These are phyloP conservation scores for Nakazawaea ernobii DNA, from an alignment of 805 yeast species.

Conservation along the genomic window DNA sequence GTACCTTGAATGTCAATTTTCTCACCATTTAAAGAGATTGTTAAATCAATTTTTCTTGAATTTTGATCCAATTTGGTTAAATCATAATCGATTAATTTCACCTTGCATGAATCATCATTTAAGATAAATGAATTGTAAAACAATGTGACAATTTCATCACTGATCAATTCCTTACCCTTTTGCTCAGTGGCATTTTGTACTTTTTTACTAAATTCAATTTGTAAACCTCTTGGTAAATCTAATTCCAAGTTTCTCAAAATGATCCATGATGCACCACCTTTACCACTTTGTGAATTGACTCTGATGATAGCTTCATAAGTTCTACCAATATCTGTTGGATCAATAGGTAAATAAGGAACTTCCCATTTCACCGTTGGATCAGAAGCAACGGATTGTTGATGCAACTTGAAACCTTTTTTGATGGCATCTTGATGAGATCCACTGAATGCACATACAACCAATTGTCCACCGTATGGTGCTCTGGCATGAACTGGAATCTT, in stretches of 20 bases:
- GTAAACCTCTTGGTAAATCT: constrained; percentile 77
- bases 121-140: constrained; percentile 56
- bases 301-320: constrained; percentile 90
- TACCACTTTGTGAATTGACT: constrained; percentile 83
- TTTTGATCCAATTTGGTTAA: constrained; percentile 29
- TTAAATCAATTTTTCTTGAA: constrained; percentile 40
- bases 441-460: constrained; percentile 77
- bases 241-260: constrained; percentile 69
- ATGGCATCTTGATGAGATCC: constrained; percentile 90
- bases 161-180: constrained; percentile 65
- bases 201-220: constrained; percentile 64
- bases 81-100: constrained; percentile 21
- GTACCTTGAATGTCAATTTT: constrained; percentile 41
- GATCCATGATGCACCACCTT: constrained; percentile 89
- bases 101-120: constrained; percentile 20
- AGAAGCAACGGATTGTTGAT: constrained; percentile 33
- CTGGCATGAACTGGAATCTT: constrained; percentile 75
- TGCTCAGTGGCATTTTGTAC: constrained; percentile 69
- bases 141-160: constrained; percentile 57
- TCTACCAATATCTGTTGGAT: constrained; percentile 80
- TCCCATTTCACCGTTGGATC: constrained; percentile 48
- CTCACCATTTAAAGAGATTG: constrained; percentile 40
- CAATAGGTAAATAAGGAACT: constrained; percentile 78
- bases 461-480: constrained; percentile 79
- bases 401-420: constrained; percentile 66